Evolutionary conservation across 192 early-diverging fungal species (phyloP), one percentile per base, ranked within the genome.

Genomic region (Phycomyces blakesleeanus): DNA sequence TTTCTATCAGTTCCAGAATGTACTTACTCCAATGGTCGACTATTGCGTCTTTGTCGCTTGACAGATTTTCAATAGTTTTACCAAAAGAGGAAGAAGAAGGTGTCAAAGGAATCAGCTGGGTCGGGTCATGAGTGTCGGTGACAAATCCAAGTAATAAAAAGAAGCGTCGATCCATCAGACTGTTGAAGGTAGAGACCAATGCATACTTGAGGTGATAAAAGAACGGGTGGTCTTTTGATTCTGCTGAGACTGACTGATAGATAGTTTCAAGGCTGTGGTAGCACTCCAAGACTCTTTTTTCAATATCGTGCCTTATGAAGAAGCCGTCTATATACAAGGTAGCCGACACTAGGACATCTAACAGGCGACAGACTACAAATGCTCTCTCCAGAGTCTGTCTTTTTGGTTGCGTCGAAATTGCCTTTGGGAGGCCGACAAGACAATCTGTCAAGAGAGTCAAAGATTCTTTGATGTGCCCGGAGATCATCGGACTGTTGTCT

Each of bases 1-100:
- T 58, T 39, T 93, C 89, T 63, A 93, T 76, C 15, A 91, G 71
- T 7, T 61, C 61, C 18, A 90, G 64, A 15, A 89, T 44, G 20
- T 82, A 61, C 22, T 81, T 69, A 60, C 76, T 83, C 26, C 88
- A 60, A 14, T 29, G 24, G 40, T 79, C 77, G 10, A 77, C 64
- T 9, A 73, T 22, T 12, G 55, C 55, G 0, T 69, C 57, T 1
- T 68, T 59, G 21, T 55, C 55, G 22, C 68, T 63, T 55, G 20
- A 55, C 44, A 26, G 16, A 15, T 25, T 8, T 65, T 10, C 50
- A n/a, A n/a, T n/a, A n/a, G n/a, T n/a, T n/a, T n/a, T n/a, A n/a
- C n/a, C n/a, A n/a, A n/a, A n/a, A n/a, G n/a, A n/a, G n/a, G n/a
- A n/a, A n/a, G n/a, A n/a, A n/a, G n/a, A n/a, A n/a, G n/a, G n/a